These are phyloP conservation scores for Globisporangium cylindrosporum DNA, from an alignment of 352 stramenopile genomes.

Conservation along the genomic window DNA sequence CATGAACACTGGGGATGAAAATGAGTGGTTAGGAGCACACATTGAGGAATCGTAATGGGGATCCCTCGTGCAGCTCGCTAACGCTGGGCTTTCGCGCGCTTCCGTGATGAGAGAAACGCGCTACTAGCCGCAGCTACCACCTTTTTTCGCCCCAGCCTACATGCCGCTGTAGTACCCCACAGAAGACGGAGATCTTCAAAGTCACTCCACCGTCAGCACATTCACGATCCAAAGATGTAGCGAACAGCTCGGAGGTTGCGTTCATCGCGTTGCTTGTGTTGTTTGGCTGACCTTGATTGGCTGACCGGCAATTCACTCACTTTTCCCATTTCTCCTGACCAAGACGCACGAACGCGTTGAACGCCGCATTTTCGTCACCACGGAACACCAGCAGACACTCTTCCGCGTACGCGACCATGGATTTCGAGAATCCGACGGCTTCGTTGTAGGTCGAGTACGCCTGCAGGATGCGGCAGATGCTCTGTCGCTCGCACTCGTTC, in stretches of 20 bases:
- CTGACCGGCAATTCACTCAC: too few species aligned
- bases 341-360: conserved; percentile 44
- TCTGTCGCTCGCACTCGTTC: conserved; percentile 29
- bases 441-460: conserved; percentile 78
- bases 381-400: conserved; percentile 57
- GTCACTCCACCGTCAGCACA: too few species aligned
- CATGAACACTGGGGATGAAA: neutral
- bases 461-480: conserved; percentile 52
- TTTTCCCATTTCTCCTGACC: neutral
- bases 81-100: neutral
- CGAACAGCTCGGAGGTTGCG: too few species aligned
- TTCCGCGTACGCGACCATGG: conserved; percentile 50
- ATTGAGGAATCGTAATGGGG: conserved; percentile 4
- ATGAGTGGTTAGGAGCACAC: neutral
- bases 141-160: neutral
- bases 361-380: conserved; percentile 62
- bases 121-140: neutral
- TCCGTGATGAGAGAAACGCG: conserved; percentile 3
- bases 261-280: too few species aligned
- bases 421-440: conserved; percentile 42
- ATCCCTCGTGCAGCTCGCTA: neutral
- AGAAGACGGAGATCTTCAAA: neutral
- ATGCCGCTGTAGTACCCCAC: neutral
- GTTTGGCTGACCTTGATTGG: too few species aligned
- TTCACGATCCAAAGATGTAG: too few species aligned